These are phyloP conservation scores for Digitaria exilis DNA, from an alignment of 202 grass and related monocot genomes.

Conservation along the genomic window DNA sequence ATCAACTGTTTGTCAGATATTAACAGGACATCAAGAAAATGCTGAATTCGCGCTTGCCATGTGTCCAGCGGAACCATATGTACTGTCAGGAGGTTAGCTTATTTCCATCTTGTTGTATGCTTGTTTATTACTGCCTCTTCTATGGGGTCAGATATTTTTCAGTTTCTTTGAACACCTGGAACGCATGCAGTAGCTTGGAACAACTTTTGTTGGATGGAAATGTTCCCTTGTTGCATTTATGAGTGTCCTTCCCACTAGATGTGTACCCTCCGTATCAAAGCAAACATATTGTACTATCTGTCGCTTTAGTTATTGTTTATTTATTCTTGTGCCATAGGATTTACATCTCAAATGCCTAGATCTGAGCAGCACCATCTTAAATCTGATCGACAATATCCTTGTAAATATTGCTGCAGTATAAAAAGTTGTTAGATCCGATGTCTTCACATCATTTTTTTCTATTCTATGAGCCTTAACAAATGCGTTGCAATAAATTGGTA, in stretches of 20 bases:
- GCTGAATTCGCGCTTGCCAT: constrained; percentile 90
- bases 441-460: too few species aligned
- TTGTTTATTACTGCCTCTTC: neutral
- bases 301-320: neutral
- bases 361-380: neutral
- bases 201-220: neutral
- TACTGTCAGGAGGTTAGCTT: constrained; percentile 85
- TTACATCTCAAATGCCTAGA: neutral
- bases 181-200: neutral
- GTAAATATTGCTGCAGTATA: too few species aligned
- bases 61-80: constrained; percentile 90
- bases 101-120: constrained; percentile 9
- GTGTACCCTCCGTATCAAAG: neutral
- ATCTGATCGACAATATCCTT: neutral
- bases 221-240: neutral
- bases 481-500: too few species aligned
- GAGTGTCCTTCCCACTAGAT: neutral
- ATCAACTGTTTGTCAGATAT: constrained; percentile 60
- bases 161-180: neutral
- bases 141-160: constrained; percentile 11
- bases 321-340: neutral
- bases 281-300: neutral
- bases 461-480: too few species aligned
- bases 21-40: constrained; percentile 89
- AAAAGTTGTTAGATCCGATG: too few species aligned